Percentiles rank a stretch among this genome's conserved stretches.
phyloP scores from a whole-genome alignment of 768 basidiomycete genomes.

The Russula dissimulans region DNA sequence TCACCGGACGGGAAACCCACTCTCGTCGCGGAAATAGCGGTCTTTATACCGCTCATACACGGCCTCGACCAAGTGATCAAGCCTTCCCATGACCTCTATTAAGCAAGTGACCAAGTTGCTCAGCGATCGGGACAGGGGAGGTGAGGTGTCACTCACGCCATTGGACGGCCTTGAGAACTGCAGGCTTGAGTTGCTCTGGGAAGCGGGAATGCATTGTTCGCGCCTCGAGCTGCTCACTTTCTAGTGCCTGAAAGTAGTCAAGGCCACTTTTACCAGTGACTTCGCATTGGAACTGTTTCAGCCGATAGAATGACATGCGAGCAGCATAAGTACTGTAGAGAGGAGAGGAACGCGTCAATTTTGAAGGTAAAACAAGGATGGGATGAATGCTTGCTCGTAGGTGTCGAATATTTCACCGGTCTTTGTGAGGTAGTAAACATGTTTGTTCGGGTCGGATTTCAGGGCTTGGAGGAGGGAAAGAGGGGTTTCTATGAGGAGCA shows the following conservation, averaged over 20 bases:
- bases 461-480: conserved; percentile 56
- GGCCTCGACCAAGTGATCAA: conserved; percentile 91
- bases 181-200: conserved; percentile 85
- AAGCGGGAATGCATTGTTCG: conserved; percentile 85
- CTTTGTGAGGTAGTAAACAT: conserved; percentile 86
- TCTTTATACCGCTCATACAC: conserved; percentile 96
- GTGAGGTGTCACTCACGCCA: conserved; percentile 67
- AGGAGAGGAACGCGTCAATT: conserved; percentile 17
- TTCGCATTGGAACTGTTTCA: conserved; percentile 95
- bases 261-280: conserved; percentile 90
- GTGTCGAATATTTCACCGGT: conserved; percentile 97
- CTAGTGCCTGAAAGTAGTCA: conserved; percentile 89
- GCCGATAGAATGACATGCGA: conserved; percentile 89
- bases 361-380: conserved; percentile 22
- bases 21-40: conserved; percentile 86
- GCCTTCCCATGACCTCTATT: conserved; percentile 89
- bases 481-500: conserved; percentile 78
- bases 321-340: conserved; percentile 63
- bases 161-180: conserved; percentile 87
- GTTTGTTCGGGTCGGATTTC: conserved; percentile 54
- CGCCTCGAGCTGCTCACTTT: conserved; percentile 86
- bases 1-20: conserved; percentile 38
- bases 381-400: conserved; percentile 68
- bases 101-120: conserved; percentile 17
- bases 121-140: conserved; percentile 9